Base-by-base conservation (phyloP, 2,329 filamentous ascomycete genomes). In the Ascomycota sp. region DNA sequence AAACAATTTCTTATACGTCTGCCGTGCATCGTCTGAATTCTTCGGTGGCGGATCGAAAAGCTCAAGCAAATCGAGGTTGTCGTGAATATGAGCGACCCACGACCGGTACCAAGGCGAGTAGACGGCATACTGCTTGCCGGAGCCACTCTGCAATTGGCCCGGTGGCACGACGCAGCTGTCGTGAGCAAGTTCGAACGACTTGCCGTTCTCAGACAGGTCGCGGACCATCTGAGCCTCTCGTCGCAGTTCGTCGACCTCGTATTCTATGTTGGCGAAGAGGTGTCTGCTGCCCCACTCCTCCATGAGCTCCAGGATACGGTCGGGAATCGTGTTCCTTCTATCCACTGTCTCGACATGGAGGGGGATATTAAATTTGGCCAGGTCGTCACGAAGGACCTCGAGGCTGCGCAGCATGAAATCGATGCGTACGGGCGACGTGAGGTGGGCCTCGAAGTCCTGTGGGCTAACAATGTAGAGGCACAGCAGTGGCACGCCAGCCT, bases 191-290 rank as follows among this genome's bases (percentile, higher is more conserved):
- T 74, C 64, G 42, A 91, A 72, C 2, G 66, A 62, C 32, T 86
- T 68, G 0, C 68, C 74, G 9, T 65, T 66, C 11, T 71, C 61
- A 1, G 75, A 54, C 38, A 76, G 68, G 29, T 61, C 51, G 25
- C 58, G 63, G 1, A 80, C 63, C 45, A 92, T 54, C 25, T 59
- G 60, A 1, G 72, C 70, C 44, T 93, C 84, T 6, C 83, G 64
- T 30, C 83, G 62, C 37, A 92, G 54, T 54, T 92, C 84, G 47
- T 93, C 84, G 0, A 91, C 81, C 50, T 92, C 84, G 45, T 92
- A 92, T 49, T 92, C 83, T 37, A 83, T 70, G 47, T 92, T 92
- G 32, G 77, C 72, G 45, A 72, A 91, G 2, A 92, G 41, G 44
- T 89, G 77, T 33, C 63, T 74, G 1, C 70, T 76, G 0, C 68